Evolutionary conservation across 1,284 basidiomycete species (phyloP).

Genomic region (Cutaneotrichosporon sp.): DNA sequence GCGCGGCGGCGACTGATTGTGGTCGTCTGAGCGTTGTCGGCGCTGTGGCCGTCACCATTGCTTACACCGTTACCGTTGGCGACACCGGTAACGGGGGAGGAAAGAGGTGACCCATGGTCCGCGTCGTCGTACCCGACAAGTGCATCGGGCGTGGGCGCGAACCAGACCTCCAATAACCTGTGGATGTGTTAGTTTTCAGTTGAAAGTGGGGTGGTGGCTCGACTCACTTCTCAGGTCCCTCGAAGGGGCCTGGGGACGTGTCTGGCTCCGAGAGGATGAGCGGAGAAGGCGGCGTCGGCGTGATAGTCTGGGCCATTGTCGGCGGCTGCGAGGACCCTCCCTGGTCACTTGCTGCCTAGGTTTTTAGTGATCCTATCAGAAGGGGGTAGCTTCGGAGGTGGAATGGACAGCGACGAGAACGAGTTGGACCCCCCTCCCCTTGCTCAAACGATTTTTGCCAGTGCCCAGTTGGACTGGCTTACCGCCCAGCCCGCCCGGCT

Average conservation of each 20-base stretch:
- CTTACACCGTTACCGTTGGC: not conserved
- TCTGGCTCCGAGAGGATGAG: conserved; percentile 22
- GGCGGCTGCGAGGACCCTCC: conserved; percentile 6
- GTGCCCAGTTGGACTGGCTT: no score
- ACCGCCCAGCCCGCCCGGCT: no score
- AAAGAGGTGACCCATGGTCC: not conserved
- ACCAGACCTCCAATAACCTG: conserved; percentile 76
- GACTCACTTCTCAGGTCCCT: conserved; percentile 84
- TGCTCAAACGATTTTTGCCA: not conserved
- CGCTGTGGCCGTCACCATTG: no score
- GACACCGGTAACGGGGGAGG: not conserved
- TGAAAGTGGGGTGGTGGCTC: not conserved
- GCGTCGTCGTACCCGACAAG: conserved; percentile 47
- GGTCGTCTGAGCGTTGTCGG: not conserved
- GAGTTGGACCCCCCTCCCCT: not conserved
- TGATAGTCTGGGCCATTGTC: conserved; percentile 16
- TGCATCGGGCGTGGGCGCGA: conserved; percentile 67
- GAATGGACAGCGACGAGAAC: not conserved
- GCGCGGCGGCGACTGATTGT: conserved; percentile 1
- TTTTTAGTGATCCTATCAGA: not conserved
- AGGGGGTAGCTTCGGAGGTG: no score
- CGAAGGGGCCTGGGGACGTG: conserved; percentile 45
- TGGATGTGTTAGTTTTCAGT: not conserved
- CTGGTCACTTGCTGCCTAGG: conserved; percentile 1
- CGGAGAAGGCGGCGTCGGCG: conserved; percentile 16